Percentiles rank a stretch among this genome's conserved stretches.
These are phyloP conservation scores for Cladosporium colombiae DNA, from an alignment of 2,329 filamentous ascomycete genomes.

Conservation along the genomic window DNA sequence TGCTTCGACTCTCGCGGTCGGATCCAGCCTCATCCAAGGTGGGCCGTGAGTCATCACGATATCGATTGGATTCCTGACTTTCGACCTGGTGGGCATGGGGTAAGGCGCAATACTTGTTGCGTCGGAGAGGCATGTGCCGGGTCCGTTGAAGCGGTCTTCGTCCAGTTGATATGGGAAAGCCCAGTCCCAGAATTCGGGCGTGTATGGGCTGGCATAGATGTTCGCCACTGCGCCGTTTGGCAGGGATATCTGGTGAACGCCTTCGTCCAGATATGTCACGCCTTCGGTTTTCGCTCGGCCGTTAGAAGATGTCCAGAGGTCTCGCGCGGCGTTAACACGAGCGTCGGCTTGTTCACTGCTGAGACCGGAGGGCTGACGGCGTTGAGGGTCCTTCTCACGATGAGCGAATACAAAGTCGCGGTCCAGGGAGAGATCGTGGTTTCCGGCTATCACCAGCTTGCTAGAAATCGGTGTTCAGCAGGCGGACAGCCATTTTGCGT, in stretches of 20 bases:
- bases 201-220: constrained; percentile 55
- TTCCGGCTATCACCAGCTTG: constrained; percentile 64
- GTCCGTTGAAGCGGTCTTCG: constrained; percentile 55
- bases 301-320: constrained; percentile 26
- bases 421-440: constrained; percentile 63
- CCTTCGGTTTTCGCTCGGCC: constrained; percentile 45
- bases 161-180: constrained; percentile 56
- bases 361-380: constrained; percentile 14
- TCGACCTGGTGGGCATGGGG: constrained; percentile 42
- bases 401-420: constrained; percentile 25
- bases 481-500: not conserved
- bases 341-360: constrained; percentile 17
- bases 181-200: constrained; percentile 58
- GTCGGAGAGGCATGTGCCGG: constrained; percentile 33
- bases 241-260: constrained; percentile 49
- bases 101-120: constrained; percentile 36
- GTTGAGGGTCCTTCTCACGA: constrained; percentile 14
- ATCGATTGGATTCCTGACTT: constrained; percentile 46
- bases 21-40: constrained; percentile 54
- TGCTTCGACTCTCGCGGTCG: constrained; percentile 34
- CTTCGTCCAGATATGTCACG: constrained; percentile 59
- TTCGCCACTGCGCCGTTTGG: constrained; percentile 52
- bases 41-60: constrained; percentile 65
- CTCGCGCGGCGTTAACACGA: constrained; percentile 22
- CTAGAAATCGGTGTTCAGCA: not conserved